Evolutionary conservation across 2,329 filamentous ascomycete genomes (phyloP).

Genomic region (Cladosporium sp.): DNA sequence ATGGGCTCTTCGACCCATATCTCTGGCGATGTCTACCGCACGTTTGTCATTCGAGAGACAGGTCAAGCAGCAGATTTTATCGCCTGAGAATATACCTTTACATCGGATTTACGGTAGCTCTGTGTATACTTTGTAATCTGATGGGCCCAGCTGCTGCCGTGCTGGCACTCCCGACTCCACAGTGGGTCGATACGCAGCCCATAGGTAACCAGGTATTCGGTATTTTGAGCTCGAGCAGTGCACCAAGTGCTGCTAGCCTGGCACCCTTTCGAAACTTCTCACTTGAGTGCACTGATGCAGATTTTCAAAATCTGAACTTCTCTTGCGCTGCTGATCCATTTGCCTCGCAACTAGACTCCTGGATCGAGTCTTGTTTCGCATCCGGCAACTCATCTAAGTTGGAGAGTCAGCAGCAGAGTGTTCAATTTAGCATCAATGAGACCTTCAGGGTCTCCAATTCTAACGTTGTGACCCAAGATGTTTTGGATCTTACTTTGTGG

Average conservation of each 20-base stretch:
- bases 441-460: constrained; percentile 5
- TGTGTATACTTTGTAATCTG: constrained; percentile 27
- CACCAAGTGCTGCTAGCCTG: background rate
- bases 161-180: constrained; percentile 25
- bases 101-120: constrained; percentile 5
- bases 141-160: constrained; percentile 31
- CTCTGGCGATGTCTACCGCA: constrained; percentile 21
- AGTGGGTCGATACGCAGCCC: constrained; percentile 20
- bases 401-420: background rate
- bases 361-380: constrained; percentile 9
- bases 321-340: constrained; percentile 7
- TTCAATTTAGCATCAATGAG: background rate
- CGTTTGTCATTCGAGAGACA: background rate
- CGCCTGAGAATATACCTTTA: background rate
- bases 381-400: background rate
- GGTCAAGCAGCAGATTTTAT: background rate
- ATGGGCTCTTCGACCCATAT: constrained; percentile 22
- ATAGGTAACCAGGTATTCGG: constrained; percentile 1
- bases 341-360: constrained; percentile 12
- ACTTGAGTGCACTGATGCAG: background rate
- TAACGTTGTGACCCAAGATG: background rate
- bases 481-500: constrained; percentile 16
- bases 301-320: constrained; percentile 4
- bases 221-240: background rate
- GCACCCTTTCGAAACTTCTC: background rate